Percentiles rank a stretch among this genome's conserved stretches.
Evolutionary conservation across 352 stramenopile species (phyloP).

Genomic region (Thalassiosira pacifica): DNA sequence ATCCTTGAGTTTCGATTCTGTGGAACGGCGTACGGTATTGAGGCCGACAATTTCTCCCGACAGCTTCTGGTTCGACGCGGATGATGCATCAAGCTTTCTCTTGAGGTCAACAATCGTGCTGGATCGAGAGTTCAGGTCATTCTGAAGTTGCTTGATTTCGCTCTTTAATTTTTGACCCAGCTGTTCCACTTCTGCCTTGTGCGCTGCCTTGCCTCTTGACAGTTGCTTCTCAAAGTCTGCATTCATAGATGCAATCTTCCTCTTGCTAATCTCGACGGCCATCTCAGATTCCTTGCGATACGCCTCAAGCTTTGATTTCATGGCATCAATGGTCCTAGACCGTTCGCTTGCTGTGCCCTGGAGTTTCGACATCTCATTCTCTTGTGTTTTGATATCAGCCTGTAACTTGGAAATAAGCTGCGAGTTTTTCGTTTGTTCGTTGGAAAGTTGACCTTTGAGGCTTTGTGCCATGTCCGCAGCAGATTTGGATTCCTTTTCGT

Average conservation of each 20-base stretch:
- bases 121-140: slow-evolving; percentile 28
- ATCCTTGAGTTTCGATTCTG: slow-evolving; percentile 39
- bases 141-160: slow-evolving; percentile 22
- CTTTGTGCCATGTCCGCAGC: slow-evolving; percentile 31
- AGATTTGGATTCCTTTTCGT: slow-evolving; percentile 48
- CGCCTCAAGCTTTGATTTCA: slow-evolving; percentile 49
- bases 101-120: slow-evolving; percentile 31
- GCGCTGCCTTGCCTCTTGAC: slow-evolving; percentile 2
- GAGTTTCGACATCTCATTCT: slow-evolving; percentile 43
- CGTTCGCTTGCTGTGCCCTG: slow-evolving; percentile 42
- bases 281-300: slow-evolving; percentile 42
- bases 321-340: slow-evolving; percentile 37
- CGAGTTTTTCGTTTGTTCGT: slow-evolving; percentile 45
- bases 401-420: slow-evolving; percentile 51
- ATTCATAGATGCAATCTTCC: slow-evolving; percentile 37
- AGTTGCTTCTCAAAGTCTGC: slow-evolving; percentile 31
- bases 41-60: slow-evolving; percentile 48
- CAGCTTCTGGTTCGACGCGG: slow-evolving; percentile 44
- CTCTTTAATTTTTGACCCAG: slow-evolving; percentile 23
- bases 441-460: slow-evolving; percentile 36
- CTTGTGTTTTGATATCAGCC: slow-evolving; percentile 41
- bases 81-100: slow-evolving; percentile 29
- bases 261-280: slow-evolving; percentile 44
- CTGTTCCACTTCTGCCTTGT: slow-evolving; percentile 19
- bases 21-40: slow-evolving; percentile 32